A percentile compares a stretch with the other conserved stretches of the same genome.
phyloP scores from a whole-genome alignment of 2,329 filamentous ascomycete species.

The Fusarium incarnatum region DNA sequence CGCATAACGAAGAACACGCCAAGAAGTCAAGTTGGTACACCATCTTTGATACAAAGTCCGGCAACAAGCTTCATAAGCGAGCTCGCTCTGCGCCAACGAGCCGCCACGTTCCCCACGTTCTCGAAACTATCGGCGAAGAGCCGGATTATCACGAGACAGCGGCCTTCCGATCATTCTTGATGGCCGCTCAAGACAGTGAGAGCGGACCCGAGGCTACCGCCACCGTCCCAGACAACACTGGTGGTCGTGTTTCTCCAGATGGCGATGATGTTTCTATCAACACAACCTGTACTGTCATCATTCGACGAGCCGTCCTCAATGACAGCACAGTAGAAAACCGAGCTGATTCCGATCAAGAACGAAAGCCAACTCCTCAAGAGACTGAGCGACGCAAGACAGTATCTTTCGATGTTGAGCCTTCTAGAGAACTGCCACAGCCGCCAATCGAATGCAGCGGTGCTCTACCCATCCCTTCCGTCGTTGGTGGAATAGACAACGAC shows the following conservation, averaged over 20 bases:
- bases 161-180: background rate
- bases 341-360: background rate
- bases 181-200: background rate
- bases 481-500: no score
- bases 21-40: constrained; percentile 6
- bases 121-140: constrained; percentile 12
- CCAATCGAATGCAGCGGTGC: background rate
- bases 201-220: background rate
- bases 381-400: background rate
- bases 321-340: background rate
- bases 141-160: background rate
- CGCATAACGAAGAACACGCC: background rate
- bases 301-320: background rate
- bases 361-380: background rate
- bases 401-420: background rate
- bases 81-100: constrained; percentile 15
- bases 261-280: background rate
- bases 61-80: constrained; percentile 32
- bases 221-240: background rate
- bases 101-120: background rate
- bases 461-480: background rate
- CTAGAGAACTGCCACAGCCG: background rate
- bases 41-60: constrained; percentile 28
- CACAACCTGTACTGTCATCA: constrained; percentile 10
- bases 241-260: background rate